Evolutionary conservation across 176 grass and related monocot species (phyloP), one percentile per base, ranked within the genome.

Genomic region (Zizania latifolia): DNA sequence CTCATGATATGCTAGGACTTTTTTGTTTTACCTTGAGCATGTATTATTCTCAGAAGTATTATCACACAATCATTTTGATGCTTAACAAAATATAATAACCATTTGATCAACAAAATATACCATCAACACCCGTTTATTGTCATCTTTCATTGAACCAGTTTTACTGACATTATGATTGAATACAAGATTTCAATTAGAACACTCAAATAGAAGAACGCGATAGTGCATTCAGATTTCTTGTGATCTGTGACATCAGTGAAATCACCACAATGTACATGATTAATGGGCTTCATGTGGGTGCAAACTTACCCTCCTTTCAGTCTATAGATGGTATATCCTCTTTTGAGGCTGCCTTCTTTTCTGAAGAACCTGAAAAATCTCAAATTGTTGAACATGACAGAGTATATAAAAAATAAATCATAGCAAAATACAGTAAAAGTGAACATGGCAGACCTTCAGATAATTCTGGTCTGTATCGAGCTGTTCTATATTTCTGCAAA

Each of bases 401-500:
- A 58, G 5, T 62, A 65, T 2, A 65, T 62, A 53, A 68, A 81
- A 9, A 57, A 70, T 23, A 19, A 1, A 71, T 23, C 30, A 73
- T n/a, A 39, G 48, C 24, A 33, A 33, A 33, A 33, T 21, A 61
- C 38, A 55, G 3, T 33, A 66, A 48, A 65, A 72, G 40, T 26
- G 39, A 77, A 86, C 14, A 80, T 10, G 8, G 9, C 62, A 63
- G 70, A 92, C 94, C 94, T 98, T 98, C 91, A 77, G 81, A 89
- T 77, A 78, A 82, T 57, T 94, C 94, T 82, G 94, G 94, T 83
- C 86, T 98, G 58, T 89, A 89, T 32, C 89, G 84, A 78, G 94
- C 88, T 84, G 91, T 94, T 92, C 94, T 88, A 64, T 98, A 98
- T 89, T 98, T 98, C 94, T 98, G 82, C 16, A 93, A 77, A 68